phyloP scores from a whole-genome alignment of 2,329 filamentous ascomycete genomes.

The Pestalotiopsis sp. region DNA sequence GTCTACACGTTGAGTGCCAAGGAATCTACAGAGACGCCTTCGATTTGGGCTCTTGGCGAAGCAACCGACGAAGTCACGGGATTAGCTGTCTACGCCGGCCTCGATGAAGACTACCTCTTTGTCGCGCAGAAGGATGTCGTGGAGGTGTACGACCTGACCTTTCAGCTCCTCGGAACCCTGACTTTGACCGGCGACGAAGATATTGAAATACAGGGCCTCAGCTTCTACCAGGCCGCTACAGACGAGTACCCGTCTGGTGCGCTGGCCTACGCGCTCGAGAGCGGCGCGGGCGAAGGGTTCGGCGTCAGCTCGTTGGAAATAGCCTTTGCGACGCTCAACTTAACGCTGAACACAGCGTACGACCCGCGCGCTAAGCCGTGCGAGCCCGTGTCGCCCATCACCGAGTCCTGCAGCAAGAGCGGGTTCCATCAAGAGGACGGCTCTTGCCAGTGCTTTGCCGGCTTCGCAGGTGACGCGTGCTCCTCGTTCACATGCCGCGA shows the following conservation, averaged over 20 bases:
- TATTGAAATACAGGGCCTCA: conserved; percentile 44
- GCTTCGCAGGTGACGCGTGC: conserved; percentile 40
- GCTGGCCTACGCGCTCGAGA: conserved; percentile 44
- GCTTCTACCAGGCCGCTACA: conserved; percentile 41
- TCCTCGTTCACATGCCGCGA: conserved; percentile 39
- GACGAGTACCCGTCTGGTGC: conserved; percentile 39
- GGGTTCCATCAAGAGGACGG: conserved; percentile 38
- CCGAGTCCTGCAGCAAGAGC: conserved; percentile 36
- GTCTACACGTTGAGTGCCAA: conserved; percentile 41
- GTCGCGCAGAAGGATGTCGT: conserved; percentile 41
- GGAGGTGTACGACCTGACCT: conserved; percentile 39
- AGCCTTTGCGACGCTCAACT: conserved; percentile 33
- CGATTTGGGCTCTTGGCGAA: conserved; percentile 38
- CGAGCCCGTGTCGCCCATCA: conserved; percentile 32
- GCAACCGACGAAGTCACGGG: conserved; percentile 42
- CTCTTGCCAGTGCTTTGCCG: conserved; percentile 46
- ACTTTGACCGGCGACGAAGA: conserved; percentile 40
- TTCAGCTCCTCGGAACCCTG: conserved; percentile 39
- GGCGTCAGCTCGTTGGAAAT: conserved; percentile 40
- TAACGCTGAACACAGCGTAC: conserved; percentile 41
- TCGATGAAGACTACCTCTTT: conserved; percentile 40
- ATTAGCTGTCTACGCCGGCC: conserved; percentile 42
- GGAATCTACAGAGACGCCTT: conserved; percentile 40
- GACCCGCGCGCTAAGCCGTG: conserved; percentile 33
- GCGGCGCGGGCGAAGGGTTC: conserved; percentile 40